phyloP scores from a whole-genome alignment of 768 basidiomycete genomes.

The Gautieria morchelliformis region DNA sequence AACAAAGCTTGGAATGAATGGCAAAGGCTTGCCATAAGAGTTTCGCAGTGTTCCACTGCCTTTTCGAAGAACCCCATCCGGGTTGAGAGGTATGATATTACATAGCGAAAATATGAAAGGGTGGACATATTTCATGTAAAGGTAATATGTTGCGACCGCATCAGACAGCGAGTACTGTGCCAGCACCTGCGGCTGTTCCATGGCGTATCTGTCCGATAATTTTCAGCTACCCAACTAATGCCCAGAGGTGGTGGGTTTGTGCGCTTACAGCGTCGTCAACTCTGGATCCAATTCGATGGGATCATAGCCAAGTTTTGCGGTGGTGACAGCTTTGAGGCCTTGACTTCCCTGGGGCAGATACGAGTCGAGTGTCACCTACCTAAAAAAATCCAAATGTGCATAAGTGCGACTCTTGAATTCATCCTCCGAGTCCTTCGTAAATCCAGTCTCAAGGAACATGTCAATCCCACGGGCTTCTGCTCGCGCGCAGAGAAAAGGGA shows the following conservation, averaged over 20 bases:
- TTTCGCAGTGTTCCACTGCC: constrained; percentile 97
- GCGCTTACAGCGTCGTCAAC: constrained; percentile 91
- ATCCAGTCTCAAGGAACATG: constrained; percentile 93
- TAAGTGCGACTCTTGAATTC: constrained; percentile 91
- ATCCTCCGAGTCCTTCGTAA: constrained; percentile 82
- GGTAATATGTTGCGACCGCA: constrained; percentile 99
- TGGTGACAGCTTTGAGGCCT: constrained; percentile 96
- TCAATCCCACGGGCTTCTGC: constrained; percentile 85
- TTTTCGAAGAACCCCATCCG: constrained; percentile 93
- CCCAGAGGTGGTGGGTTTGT: not conserved
- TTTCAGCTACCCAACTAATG: not conserved
- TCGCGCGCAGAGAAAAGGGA: constrained; percentile 87
- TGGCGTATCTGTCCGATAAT: constrained; percentile 60
- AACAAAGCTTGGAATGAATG: no score
- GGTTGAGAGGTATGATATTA: constrained; percentile 95
- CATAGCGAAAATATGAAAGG: constrained; percentile 97
- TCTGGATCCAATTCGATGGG: constrained; percentile 99
- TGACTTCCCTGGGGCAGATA: constrained; percentile 97
- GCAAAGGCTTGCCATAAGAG: constrained; percentile 81
- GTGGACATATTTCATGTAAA: no score
- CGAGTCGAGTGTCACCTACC: constrained; percentile 99
- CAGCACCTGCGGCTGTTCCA: no score
- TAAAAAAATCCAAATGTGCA: constrained; percentile 98
- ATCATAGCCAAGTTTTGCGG: constrained; percentile 90
- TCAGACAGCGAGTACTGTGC: constrained; percentile 99